Evolutionary conservation across 495 filamentous ascomycete genomes (phyloP), one percentile per base, ranked within the genome.

Genomic region (Trichoderma gamsii): DNA sequence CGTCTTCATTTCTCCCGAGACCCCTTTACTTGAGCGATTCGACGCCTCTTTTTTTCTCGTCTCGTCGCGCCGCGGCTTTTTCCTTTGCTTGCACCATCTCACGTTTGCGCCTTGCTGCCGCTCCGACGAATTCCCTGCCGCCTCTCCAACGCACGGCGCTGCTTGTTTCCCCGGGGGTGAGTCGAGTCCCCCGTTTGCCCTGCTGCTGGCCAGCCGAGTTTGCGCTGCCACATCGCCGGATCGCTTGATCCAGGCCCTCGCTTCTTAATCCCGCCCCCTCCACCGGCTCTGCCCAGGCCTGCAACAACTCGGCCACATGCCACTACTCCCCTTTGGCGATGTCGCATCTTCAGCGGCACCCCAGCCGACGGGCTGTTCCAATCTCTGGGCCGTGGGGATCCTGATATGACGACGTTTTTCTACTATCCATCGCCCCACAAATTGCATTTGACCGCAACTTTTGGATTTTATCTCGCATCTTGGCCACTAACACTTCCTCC

Each of bases 391-490:
- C 56, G 56, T 61, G 56, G 56, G 56, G 56, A 32, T 29, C 13
- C 25, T 32, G 23, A 61, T 61, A 61, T 61, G 56, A 61, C 56
- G 56, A 61, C 56, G 56, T 61, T 61, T 61, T 61, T 56, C 56
- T n/a, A 61, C 13, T 32, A 61, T 61, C 56, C 56, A 32, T 32
- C 15, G 56, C 56, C 56, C 56, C 56, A 61, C 56, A 61, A 61
- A 61, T 61, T 29, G 56, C 56, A 61, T 61, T 61, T 61, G 56
- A 61, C 56, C 56, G 56, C 56, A 61, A 61, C 56, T 61, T 61
- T 61, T 61, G 56, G 56, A 61, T 61, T 61, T 61, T 61, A 61
- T 61, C 56, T 61, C 56, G 56, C 56, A 61, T 61, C 56, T n/a
- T 61, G 23, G 21, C 49, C 49, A 61, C 56, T 61, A 32, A 61